Base-by-base conservation (phyloP, 1,284 basidiomycete species). In the Malassezia psittaci region DNA sequence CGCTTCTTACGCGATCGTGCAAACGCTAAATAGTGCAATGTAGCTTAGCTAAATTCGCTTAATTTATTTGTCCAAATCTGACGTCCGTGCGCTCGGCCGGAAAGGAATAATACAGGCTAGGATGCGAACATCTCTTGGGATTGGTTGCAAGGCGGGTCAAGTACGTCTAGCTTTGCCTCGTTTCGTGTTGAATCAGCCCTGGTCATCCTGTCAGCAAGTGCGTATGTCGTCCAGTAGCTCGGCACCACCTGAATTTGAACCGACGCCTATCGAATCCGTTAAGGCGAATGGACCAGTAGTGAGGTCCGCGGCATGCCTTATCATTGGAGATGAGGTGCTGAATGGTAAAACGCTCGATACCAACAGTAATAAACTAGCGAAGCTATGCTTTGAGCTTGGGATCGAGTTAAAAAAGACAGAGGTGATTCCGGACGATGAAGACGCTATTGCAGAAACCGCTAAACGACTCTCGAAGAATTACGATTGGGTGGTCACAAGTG, bases 371-470 rank as follows among this genome's bases (percentile, higher is more conserved):
- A 77, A 90, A 88, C 1, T 83, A 56, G 79, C 79, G n/a, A 67
- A 67, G 48, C 65, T 66, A 51, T 74, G 72, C 49, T 74, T 74
- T 48, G 62, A 67, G 39, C 60, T 65, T 0, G 72, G 70, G 10
- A 67, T 73, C 41, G 65, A 71, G 19, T 45, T 71, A 57, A 76
- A 79, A 18, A 53, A 63, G n/a, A 83, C 94, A 68, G 89, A 96
- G 68, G 89, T 96, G 48, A 86, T 96, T 49, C 79, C 91, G 1
- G 91, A 96, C 69, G 85, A 90, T 51, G 86, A 90, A 69, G 82
- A 83, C 10, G 85, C 90, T 72, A 96, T 94, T 61, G 79, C 88
- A 56, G 88, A 93, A 70, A 88, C 90, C 1, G 88, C 87, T 34
- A 78, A 82, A 49, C 80, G 89, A 5, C 83, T 96, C 79, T 84